phyloP scores from a whole-genome alignment of 73 alveolate genomes.

The Effrenium voratum region DNA sequence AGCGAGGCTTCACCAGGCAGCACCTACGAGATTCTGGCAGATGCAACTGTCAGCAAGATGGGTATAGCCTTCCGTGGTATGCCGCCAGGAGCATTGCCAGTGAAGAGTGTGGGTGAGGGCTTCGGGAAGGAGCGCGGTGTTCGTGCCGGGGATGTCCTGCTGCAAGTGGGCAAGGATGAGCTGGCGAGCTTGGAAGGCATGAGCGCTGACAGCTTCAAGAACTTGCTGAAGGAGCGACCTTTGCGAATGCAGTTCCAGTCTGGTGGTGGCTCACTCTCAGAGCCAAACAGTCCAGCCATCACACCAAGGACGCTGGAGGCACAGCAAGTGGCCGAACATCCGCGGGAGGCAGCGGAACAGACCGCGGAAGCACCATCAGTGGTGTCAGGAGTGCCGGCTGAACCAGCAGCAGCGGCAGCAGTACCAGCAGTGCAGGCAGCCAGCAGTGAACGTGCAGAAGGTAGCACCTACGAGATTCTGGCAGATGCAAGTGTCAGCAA shows the following conservation, averaged over 20 bases:
- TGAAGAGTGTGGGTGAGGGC: conserved; percentile 12
- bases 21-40: background rate
- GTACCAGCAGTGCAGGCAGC: too few species aligned
- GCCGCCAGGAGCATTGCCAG: conserved; percentile 62
- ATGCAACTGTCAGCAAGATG: background rate
- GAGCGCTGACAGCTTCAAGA: conserved; percentile 50
- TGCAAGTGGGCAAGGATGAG: background rate
- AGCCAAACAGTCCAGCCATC: background rate
- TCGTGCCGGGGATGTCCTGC: conserved; percentile 38
- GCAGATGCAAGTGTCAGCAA: conserved; percentile 7
- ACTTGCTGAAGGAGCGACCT: conserved; percentile 42
- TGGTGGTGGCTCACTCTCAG: background rate
- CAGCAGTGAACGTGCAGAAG: too few species aligned
- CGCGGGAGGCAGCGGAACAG: too few species aligned
- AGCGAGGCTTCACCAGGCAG: background rate
- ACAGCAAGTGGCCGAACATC: too few species aligned
- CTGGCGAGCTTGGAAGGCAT: conserved; percentile 21
- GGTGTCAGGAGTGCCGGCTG: too few species aligned
- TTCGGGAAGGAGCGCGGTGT: conserved; percentile 37
- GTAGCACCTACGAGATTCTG: background rate
- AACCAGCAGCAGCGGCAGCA: background rate
- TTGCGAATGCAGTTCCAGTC: conserved; percentile 45
- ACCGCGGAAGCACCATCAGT: too few species aligned
- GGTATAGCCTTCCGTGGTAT: conserved; percentile 47
- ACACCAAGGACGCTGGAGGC: too few species aligned